Percentiles rank a stretch among this genome's conserved stretches.
These are phyloP conservation scores for Ricinus communis DNA, from an alignment of 345 rosid species.

Conservation along the genomic window DNA sequence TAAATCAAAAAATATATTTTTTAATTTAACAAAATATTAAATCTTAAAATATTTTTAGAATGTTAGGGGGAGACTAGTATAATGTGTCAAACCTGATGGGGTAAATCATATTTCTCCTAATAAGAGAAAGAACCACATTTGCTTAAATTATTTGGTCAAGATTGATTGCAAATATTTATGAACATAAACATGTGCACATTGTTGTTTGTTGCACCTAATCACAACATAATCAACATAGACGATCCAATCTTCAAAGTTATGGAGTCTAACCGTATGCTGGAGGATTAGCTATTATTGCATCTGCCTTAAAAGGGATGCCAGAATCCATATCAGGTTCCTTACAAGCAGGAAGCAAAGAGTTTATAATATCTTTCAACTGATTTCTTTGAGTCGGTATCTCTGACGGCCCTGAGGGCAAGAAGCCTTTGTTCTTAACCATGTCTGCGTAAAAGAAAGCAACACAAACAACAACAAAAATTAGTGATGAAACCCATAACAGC, in stretches of 20 bases:
- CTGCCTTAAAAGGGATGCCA: slow-evolving; percentile 79
- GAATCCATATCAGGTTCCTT: slow-evolving; percentile 89
- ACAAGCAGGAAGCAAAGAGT: slow-evolving; percentile 93
- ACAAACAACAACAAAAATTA: slow-evolving; percentile 6
- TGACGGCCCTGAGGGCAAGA: slow-evolving; percentile 96
- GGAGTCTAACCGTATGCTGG: slow-evolving; percentile 82
- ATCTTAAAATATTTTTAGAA: too few species aligned
- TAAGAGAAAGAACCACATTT: neutral
- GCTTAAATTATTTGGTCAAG: neutral
- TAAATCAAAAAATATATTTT: too few species aligned
- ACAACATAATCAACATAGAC: neutral
- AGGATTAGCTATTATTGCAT: slow-evolving; percentile 98
- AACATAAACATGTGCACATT: neutral
- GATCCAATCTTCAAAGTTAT: neutral
- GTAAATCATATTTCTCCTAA: neutral
- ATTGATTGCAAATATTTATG: neutral
- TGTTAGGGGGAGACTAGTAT: too few species aligned
- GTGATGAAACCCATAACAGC: slow-evolving; percentile 2
- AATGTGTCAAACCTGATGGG: neutral
- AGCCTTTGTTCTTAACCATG: slow-evolving; percentile 99
- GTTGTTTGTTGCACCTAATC: neutral
- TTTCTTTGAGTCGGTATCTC: slow-evolving; percentile 87
- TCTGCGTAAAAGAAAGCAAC: slow-evolving; percentile 51
- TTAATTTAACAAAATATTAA: too few species aligned
- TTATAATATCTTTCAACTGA: slow-evolving; percentile 81